Conservation (phyloP, 148 eudicot genomes). For the Drosera capensis region DNA sequence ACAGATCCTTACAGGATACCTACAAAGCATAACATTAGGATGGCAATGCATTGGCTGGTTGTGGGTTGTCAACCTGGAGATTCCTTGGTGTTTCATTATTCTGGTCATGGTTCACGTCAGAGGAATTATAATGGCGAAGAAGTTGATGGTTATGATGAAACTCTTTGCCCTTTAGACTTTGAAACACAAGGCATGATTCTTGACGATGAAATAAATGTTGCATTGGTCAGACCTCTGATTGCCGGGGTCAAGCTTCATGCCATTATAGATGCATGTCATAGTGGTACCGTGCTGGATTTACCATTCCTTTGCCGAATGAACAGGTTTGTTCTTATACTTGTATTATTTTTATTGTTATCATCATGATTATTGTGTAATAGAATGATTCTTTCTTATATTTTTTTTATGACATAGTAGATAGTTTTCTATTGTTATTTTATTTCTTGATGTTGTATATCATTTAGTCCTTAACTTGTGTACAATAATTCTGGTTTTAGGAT, state of each 20-base stretch:
- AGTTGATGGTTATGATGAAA: conserved; percentile 90
- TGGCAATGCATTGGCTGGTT: conserved; percentile 85
- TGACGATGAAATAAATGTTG: conserved; percentile 83
- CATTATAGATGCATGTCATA: conserved; percentile 90
- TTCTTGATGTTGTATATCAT: too few relatives aligned
- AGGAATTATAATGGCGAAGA: conserved; percentile 67
- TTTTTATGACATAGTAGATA: too few relatives aligned
- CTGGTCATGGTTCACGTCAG: conserved; percentile 96
- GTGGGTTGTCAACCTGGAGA: conserved; percentile 92
- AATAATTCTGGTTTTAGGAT: too few relatives aligned
- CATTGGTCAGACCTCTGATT: conserved; percentile 82
- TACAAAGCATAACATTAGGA: conserved; percentile 62
- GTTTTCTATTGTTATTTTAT: too few relatives aligned
- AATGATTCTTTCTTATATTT: too few relatives aligned
- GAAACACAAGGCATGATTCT: conserved; percentile 94
- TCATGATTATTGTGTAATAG: too few relatives aligned
- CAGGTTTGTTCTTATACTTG: conserved; percentile 58
- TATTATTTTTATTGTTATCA: too few relatives aligned
- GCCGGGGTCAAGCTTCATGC: conserved; percentile 90
- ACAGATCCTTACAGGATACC: conserved; percentile 71
- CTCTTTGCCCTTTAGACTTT: conserved; percentile 87
- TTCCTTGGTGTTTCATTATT: conserved; percentile 81
- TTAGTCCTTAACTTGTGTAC: too few relatives aligned
- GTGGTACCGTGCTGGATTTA: conserved; percentile 87
- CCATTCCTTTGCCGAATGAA: conserved; percentile 84